phyloP scores from a whole-genome alignment of 1,139 yeast species.

The Debaryomyces udenii region DNA sequence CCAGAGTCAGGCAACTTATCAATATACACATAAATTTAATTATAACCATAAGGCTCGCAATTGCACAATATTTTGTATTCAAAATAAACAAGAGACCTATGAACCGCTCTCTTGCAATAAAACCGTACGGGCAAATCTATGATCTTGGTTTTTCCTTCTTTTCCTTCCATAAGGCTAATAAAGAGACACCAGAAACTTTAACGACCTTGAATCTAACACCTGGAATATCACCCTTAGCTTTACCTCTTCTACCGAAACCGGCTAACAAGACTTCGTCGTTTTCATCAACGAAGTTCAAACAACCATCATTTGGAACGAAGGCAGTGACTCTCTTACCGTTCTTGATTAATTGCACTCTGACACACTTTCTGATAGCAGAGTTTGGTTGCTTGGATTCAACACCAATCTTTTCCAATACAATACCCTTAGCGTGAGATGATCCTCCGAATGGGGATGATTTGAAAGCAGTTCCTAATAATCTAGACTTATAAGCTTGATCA shows the following conservation, averaged over 20 bases:
- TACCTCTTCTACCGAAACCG: slow-evolving; percentile 99
- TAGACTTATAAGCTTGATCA: slow-evolving; percentile 95
- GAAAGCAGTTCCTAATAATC: slow-evolving; percentile 99
- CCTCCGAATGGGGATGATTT: slow-evolving; percentile 99
- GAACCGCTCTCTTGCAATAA: slow-evolving; percentile 7
- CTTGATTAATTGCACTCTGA: slow-evolving; percentile 99
- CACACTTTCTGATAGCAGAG: slow-evolving; percentile 99
- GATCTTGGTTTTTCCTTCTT: slow-evolving; percentile 99
- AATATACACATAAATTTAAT: slow-evolving; percentile 27
- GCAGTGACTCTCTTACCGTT: slow-evolving; percentile 99
- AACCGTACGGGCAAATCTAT: slow-evolving; percentile 35
- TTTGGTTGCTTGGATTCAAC: slow-evolving; percentile 99
- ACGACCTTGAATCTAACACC: slow-evolving; percentile 99
- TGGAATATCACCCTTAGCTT: slow-evolving; percentile 99
- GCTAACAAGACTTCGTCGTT: slow-evolving; percentile 99
- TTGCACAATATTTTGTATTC: slow-evolving; percentile 11
- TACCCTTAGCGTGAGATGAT: slow-evolving; percentile 99
- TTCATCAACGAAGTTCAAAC: slow-evolving; percentile 99
- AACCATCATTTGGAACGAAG: slow-evolving; percentile 99
- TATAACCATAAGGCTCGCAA: slow-evolving; percentile 16
- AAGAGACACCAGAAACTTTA: slow-evolving; percentile 99
- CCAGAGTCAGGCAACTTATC: slow-evolving; percentile 17
- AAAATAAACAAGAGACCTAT: slow-evolving; percentile 11
- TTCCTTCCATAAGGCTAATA: slow-evolving; percentile 99
- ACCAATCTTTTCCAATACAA: slow-evolving; percentile 99